Conservation (phyloP, 257 asterid species). For the Salvia hispanica region DNA sequence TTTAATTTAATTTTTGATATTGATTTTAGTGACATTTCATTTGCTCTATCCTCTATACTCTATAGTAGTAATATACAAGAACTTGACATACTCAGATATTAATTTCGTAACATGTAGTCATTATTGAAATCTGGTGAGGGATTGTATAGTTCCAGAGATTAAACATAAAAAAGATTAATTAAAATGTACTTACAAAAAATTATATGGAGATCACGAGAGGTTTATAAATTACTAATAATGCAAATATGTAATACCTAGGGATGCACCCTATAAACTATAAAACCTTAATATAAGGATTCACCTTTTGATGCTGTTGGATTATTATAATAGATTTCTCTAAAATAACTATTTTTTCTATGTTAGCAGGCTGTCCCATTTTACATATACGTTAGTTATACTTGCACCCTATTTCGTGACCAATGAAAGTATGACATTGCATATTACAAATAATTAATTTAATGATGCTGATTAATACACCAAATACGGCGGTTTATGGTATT, state of each 20-base stretch:
- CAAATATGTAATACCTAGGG: conserved; percentile 25
- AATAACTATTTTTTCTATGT: not conserved
- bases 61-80: too few relatives aligned
- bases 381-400: conserved; percentile 27
- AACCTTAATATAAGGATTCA: conserved; percentile 16
- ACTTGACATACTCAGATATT: not conserved
- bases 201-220: not conserved
- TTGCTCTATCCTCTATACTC: too few relatives aligned
- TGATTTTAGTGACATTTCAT: too few relatives aligned
- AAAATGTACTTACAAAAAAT: not conserved
- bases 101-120: not conserved
- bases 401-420: conserved; percentile 33
- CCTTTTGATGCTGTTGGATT: not conserved
- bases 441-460: conserved; percentile 6
- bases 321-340: not conserved
- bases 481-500: conserved; percentile 16
- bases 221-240: not conserved
- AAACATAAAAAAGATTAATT: not conserved
- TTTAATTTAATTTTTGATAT: too few relatives aligned
- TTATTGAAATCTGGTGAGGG: not conserved
- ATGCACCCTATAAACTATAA: conserved; percentile 23
- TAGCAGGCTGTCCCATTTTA: conserved; percentile 29
- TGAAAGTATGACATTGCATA: not conserved
- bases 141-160: not conserved
- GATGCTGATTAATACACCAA: not conserved